Percentiles rank a stretch among this genome's conserved stretches.
These are phyloP conservation scores for Entomortierella chlamydospora DNA, from an alignment of 192 early-diverging fungal species.

Conservation along the genomic window DNA sequence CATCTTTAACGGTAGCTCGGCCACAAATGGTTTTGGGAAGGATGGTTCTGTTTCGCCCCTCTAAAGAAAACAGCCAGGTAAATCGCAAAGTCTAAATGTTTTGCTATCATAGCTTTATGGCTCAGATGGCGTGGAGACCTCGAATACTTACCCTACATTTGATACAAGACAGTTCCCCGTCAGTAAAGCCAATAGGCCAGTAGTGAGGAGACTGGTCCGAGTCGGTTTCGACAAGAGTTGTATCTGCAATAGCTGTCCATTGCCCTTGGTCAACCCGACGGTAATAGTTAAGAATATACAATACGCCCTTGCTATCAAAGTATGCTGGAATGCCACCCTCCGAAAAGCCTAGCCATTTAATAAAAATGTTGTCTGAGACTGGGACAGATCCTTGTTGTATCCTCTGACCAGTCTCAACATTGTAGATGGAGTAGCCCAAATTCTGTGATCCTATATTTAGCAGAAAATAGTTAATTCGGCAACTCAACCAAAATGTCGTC, in stretches of 20 bases:
- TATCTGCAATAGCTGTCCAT: conserved; percentile 92
- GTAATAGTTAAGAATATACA: conserved; percentile 78
- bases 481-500: background rate
- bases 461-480: background rate
- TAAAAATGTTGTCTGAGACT: conserved; percentile 65
- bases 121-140: no score
- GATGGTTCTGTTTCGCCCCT: conserved; percentile 67
- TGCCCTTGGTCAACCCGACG: conserved; percentile 68
- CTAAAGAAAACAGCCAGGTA: no score
- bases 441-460: conserved; percentile 56
- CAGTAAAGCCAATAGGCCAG: conserved; percentile 90
- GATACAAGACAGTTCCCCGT: conserved; percentile 76
- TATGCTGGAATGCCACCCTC: conserved; percentile 78
- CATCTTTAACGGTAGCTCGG: conserved; percentile 29
- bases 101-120: no score
- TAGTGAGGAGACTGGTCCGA: conserved; percentile 60
- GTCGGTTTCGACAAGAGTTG: conserved; percentile 30
- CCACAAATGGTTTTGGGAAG: conserved; percentile 73
- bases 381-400: conserved; percentile 73
- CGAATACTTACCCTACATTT: conserved; percentile 69
- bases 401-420: conserved; percentile 62
- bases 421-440: conserved; percentile 74
- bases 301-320: conserved; percentile 84
- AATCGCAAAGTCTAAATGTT: no score
- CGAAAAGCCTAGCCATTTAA: conserved; percentile 90